phyloP scores from a whole-genome alignment of 2,329 filamentous ascomycete genomes.

The Blastomyces emzantsi region DNA sequence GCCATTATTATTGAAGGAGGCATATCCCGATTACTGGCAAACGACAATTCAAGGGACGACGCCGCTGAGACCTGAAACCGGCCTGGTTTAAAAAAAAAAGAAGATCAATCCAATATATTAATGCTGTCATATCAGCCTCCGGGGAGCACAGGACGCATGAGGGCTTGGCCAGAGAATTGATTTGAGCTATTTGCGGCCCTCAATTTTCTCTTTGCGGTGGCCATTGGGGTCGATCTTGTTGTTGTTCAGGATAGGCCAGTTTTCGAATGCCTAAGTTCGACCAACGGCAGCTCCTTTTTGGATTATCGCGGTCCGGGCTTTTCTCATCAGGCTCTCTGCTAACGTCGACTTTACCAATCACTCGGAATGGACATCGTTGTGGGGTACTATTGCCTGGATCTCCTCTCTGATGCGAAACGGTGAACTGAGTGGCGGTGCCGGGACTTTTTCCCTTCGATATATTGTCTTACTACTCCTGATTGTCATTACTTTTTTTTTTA shows the following conservation, averaged over 20 bases:
- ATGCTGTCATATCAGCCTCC: background rate
- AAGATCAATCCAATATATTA: background rate
- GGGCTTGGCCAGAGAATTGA: constrained; percentile 1
- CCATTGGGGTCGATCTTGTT: background rate
- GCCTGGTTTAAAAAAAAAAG: background rate
- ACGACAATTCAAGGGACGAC: background rate
- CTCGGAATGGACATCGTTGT: constrained; percentile 1
- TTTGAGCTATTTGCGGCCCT: constrained; percentile 2
- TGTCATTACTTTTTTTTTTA: background rate
- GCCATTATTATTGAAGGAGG: background rate
- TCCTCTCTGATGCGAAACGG: background rate
- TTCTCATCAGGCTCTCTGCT: background rate
- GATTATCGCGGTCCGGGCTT: background rate
- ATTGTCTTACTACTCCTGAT: background rate
- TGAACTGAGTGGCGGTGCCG: background rate
- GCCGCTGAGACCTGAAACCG: background rate
- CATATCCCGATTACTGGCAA: background rate
- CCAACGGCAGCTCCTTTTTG: constrained; percentile 3
- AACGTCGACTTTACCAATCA: background rate
- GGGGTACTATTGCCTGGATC: constrained; percentile 3
- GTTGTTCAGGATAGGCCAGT: background rate
- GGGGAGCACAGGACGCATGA: background rate
- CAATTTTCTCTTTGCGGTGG: background rate
- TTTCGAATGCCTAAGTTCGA: background rate
- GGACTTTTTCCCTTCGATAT: background rate